Evolutionary conservation across 345 rosid genomes (phyloP).

Genomic region (Syzygium oleosum): DNA sequence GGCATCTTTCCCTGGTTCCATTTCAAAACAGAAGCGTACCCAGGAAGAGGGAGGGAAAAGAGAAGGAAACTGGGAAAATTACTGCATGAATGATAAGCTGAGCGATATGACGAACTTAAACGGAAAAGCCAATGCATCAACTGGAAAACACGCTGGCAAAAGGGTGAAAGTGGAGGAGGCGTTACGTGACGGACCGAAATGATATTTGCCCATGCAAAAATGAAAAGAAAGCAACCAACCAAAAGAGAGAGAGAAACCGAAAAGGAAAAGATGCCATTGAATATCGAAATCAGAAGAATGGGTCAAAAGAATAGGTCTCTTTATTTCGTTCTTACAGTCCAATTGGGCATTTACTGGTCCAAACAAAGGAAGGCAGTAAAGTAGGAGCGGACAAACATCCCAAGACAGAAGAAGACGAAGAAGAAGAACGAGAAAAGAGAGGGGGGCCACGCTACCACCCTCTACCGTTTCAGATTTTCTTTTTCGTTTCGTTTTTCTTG

Average conservation of each 20-base stretch:
- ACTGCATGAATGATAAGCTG: background rate
- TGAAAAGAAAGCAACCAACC: background rate
- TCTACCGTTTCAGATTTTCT: background rate
- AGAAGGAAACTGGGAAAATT: background rate
- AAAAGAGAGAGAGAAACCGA: background rate
- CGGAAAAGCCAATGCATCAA: background rate
- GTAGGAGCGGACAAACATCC: background rate
- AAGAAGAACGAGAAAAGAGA: background rate
- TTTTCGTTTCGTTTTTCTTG: background rate
- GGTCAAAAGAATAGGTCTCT: background rate
- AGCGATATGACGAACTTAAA: background rate
- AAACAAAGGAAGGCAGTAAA: background rate
- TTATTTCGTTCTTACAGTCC: background rate
- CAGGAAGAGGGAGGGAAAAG: background rate
- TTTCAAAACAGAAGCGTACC: background rate
- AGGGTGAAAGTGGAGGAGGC: background rate
- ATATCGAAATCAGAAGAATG: background rate
- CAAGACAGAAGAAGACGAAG: background rate
- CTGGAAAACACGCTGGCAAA: background rate
- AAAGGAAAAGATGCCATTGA: background rate
- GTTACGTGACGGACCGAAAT: background rate
- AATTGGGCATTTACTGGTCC: background rate
- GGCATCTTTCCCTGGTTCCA: background rate
- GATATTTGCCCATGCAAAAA: background rate
- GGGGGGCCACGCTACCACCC: background rate